Conservation (phyloP, 495 filamentous ascomycete genomes). For the Neurospora sp. region DNA sequence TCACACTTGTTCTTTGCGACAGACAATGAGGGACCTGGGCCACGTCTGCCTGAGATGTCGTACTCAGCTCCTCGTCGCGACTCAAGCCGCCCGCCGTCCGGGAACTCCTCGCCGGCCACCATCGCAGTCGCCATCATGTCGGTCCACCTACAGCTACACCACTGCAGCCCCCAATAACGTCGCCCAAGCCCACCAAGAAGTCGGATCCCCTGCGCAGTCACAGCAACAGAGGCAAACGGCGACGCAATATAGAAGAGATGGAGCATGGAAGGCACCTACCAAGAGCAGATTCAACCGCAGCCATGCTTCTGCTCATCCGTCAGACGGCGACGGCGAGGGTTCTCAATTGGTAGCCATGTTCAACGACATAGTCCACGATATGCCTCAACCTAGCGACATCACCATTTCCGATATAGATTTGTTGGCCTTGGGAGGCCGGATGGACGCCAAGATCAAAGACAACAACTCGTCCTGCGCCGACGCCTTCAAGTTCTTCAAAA, state of each 20-base stretch:
- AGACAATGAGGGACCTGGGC: conserved; percentile 18
- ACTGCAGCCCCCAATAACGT: background rate
- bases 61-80: conserved; percentile 5
- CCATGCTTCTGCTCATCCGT: background rate
- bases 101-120: background rate
- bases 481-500: conserved; percentile 31
- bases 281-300: background rate
- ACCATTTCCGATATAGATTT: background rate
- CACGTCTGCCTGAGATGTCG: conserved; percentile 22
- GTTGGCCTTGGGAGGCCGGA: background rate
- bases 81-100: background rate
- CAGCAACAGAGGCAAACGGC: background rate
- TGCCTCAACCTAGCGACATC: background rate
- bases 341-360: conserved; percentile 7
- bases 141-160: background rate
- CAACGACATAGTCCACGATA: conserved; percentile 13
- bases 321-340: background rate
- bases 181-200: background rate
- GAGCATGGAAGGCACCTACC: background rate
- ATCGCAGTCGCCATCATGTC: background rate
- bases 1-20: background rate
- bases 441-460: background rate
- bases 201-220: background rate
- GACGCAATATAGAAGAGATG: background rate
- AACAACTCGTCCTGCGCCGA: conserved; percentile 4